Conservation (phyloP, 345 rosid genomes). For the Eucalyptus marginata region DNA sequence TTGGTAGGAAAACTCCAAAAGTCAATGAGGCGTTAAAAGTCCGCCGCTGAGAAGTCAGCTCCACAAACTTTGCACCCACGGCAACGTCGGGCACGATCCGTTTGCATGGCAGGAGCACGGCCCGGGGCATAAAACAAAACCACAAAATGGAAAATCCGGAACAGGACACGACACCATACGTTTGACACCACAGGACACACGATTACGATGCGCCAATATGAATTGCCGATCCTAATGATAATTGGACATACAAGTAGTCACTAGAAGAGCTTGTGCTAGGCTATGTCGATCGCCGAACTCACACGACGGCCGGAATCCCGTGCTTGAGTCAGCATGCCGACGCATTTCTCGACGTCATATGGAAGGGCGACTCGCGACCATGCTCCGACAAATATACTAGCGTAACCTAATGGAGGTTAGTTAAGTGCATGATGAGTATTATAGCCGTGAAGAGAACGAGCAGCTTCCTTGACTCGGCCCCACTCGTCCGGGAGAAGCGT, state of each 20-base stretch:
- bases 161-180: background rate
- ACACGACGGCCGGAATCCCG: background rate
- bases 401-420: background rate
- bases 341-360: background rate
- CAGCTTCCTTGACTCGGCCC: background rate
- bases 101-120: background rate
- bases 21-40: background rate
- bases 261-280: background rate
- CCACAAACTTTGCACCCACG: background rate
- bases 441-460: background rate
- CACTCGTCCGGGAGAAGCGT: background rate
- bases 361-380: background rate
- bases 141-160: background rate
- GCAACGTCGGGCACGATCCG: background rate
- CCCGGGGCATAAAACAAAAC: background rate
- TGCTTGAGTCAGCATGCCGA: background rate
- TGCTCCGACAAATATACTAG: background rate
- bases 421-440: background rate
- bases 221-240: background rate
- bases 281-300: background rate
- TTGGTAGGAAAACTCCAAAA: background rate
- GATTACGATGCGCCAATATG: accelerated
- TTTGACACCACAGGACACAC: too few species aligned
- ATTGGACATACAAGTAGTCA: background rate
- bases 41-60: background rate